Conservation (phyloP, 1,139 yeast species). For the Suhomyces maxii region DNA sequence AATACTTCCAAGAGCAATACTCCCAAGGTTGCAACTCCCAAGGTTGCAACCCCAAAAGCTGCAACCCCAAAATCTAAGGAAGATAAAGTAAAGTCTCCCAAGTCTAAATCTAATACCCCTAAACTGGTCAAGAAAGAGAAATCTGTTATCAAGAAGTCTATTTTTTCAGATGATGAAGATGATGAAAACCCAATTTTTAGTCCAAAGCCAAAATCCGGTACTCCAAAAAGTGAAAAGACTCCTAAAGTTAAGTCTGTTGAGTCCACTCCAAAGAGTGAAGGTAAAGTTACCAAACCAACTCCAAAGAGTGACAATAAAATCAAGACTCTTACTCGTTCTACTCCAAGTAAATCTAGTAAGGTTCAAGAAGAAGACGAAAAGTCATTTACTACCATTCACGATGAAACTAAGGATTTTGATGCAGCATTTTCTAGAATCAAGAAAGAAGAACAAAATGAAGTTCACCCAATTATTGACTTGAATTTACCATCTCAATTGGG, state of each 20-base stretch:
- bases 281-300: neutral
- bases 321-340: conserved; percentile 1
- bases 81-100: conserved; percentile 1
- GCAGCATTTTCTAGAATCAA: conserved; percentile 20
- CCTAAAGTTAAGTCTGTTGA: neutral
- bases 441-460: conserved; percentile 5
- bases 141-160: conserved; percentile 5
- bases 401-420: conserved; percentile 28
- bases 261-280: neutral
- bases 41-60: neutral
- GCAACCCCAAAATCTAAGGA: conserved; percentile 1
- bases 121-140: conserved; percentile 2
- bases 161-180: conserved; percentile 11
- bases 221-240: neutral
- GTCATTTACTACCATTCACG: conserved; percentile 20
- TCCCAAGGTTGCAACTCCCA: neutral
- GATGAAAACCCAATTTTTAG: neutral
- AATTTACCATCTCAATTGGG: conserved; percentile 30
- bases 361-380: neutral
- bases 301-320: conserved; percentile 2
- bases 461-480: conserved; percentile 13
- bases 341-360: neutral
- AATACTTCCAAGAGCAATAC: neutral
- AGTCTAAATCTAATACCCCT: conserved; percentile 8
- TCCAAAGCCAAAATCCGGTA: neutral